A percentile compares a stretch with the other conserved stretches of the same genome.
phyloP scores from a whole-genome alignment of 768 basidiomycete species.

The Leccinum obscurum region DNA sequence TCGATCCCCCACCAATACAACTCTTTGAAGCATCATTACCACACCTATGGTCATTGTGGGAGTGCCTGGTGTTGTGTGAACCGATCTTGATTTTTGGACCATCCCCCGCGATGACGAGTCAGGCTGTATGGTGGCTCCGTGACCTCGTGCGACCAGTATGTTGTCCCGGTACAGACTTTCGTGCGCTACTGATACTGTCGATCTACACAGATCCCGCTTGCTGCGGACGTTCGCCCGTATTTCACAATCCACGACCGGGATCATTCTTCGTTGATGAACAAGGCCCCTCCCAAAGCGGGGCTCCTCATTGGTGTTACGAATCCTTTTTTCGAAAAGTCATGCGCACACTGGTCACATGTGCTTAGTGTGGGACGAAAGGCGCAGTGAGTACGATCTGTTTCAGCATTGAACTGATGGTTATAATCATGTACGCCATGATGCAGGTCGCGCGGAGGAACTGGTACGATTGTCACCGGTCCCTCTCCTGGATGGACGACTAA shows the following conservation, averaged over 20 bases:
- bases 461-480: slow-evolving; percentile 44
- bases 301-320: slow-evolving; percentile 84
- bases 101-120: too few species aligned
- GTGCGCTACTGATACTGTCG: too few species aligned
- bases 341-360: slow-evolving; percentile 84
- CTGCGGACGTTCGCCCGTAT: too few species aligned
- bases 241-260: too few species aligned
- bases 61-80: too few species aligned
- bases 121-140: too few species aligned
- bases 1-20: slow-evolving; percentile 55
- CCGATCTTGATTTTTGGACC: too few species aligned
- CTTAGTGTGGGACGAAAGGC: slow-evolving; percentile 62
- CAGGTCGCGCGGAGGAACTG: slow-evolving; percentile 10
- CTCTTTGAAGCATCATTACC: slow-evolving; percentile 65
- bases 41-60: slow-evolving; percentile 88
- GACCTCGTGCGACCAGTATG: too few species aligned
- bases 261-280: slow-evolving; percentile 78
- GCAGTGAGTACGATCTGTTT: slow-evolving; percentile 36
- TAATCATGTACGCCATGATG: not conserved
- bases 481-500: slow-evolving; percentile 74
- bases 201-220: too few species aligned
- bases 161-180: too few species aligned
- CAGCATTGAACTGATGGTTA: not conserved
- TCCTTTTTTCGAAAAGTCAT: slow-evolving; percentile 76
- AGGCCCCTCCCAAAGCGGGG: slow-evolving; percentile 76